Conservation (phyloP, 1,139 yeast genomes). For the Meyerozyma smithsonii region DNA sequence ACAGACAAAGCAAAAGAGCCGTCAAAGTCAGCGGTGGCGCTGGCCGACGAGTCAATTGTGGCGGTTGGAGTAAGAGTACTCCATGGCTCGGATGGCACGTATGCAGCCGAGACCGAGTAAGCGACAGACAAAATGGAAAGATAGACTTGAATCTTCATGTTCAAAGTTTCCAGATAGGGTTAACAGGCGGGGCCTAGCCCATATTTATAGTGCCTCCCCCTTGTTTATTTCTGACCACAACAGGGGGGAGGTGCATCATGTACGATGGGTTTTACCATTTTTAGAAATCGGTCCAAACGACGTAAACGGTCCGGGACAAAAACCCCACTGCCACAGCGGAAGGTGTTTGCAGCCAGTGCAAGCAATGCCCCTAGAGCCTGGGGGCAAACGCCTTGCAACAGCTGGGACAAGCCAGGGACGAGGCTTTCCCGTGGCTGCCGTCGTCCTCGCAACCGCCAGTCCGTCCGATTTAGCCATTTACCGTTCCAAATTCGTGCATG, state of each 20-base stretch:
- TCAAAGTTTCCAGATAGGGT: not conserved
- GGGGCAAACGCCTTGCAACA: no score
- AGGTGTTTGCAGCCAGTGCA: not conserved
- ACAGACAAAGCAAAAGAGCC: constrained; percentile 28
- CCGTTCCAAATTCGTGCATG: not conserved
- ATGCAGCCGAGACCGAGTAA: constrained; percentile 14
- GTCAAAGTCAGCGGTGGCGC: constrained; percentile 19
- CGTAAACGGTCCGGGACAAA: not conserved
- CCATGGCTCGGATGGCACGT: constrained; percentile 23
- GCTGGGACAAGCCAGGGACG: no score
- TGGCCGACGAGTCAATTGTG: constrained; percentile 15
- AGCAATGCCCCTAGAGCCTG: no score
- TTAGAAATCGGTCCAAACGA: not conserved
- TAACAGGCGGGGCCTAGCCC: not conserved
- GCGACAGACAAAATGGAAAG: constrained; percentile 9
- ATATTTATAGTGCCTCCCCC: not conserved
- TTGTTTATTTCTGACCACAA: not conserved
- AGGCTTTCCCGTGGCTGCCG: no score
- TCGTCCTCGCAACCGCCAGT: no score
- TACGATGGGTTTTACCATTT: not conserved
- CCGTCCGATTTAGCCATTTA: no score
- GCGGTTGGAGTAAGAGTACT: constrained; percentile 26
- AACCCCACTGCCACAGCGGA: not conserved
- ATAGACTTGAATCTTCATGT: not conserved
- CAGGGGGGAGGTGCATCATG: constrained; percentile 1